Conservation (phyloP, 2,329 filamentous ascomycete genomes). For the Ceratocystis harringtonii region DNA sequence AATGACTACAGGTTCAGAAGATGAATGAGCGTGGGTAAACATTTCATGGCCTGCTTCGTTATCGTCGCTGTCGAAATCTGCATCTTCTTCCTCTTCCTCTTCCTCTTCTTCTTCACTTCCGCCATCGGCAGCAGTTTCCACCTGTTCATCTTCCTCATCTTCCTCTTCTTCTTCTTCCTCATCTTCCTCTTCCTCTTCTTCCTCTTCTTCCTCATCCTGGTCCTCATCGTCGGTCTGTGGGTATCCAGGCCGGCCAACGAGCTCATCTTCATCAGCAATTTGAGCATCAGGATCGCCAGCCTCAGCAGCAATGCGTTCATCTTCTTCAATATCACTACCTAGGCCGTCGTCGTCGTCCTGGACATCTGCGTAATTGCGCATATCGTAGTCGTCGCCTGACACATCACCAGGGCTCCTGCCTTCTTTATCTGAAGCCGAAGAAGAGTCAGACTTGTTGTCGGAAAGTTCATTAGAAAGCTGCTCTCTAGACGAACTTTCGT, state of each 20-base stretch:
- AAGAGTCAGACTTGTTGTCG: not conserved
- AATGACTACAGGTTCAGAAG: constrained; percentile 31
- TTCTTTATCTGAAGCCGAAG: constrained; percentile 19
- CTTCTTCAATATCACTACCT: constrained; percentile 10
- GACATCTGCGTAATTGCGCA: constrained; percentile 20
- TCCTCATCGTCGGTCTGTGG: constrained; percentile 8
- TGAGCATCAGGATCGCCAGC: constrained; percentile 8
- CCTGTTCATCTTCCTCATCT: constrained; percentile 14
- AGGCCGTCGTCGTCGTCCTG: constrained; percentile 18
- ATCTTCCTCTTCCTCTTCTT: constrained; percentile 12
- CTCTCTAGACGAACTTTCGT: not conserved
- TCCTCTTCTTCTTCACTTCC: constrained; percentile 18
- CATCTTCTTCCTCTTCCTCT: constrained; percentile 12
- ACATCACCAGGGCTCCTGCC: constrained; percentile 21
- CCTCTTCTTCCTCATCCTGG: constrained; percentile 11
- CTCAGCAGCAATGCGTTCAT: constrained; percentile 7
- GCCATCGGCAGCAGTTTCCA: constrained; percentile 3
- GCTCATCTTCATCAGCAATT: constrained; percentile 12
- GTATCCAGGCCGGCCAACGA: constrained; percentile 3
- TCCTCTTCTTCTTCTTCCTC: constrained; percentile 18
- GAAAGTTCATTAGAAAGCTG: not conserved
- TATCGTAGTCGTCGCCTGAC: constrained; percentile 21
- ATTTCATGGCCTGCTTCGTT: constrained; percentile 6
- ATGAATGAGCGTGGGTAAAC: not conserved
- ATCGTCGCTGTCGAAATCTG: not conserved